A percentile compares a stretch with the other conserved stretches of the same genome.
phyloP scores from a whole-genome alignment of 345 rosid species.

The Melaleuca quinquenervia region DNA sequence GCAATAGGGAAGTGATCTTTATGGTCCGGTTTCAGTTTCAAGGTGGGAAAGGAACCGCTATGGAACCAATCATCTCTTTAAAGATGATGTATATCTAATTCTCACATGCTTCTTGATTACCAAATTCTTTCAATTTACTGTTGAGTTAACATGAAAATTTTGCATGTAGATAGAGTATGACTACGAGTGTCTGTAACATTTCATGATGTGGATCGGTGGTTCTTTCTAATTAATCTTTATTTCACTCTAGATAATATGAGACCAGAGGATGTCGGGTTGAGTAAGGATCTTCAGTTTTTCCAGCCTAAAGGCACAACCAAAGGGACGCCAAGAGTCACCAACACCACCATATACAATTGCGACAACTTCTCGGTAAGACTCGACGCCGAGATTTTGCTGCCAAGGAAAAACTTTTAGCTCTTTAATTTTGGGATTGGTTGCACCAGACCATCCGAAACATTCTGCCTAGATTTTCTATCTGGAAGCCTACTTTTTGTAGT shows the following conservation, averaged over 20 bases:
- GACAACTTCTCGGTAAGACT: constrained; percentile 40
- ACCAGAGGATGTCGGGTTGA: constrained; percentile 60
- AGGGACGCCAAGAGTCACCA: constrained; percentile 34
- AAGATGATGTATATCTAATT: neutral
- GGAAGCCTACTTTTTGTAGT: neutral
- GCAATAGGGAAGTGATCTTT: too few species aligned
- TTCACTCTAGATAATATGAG: constrained; percentile 36
- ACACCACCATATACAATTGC: constrained; percentile 41
- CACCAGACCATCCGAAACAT: neutral
- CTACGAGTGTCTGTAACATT: neutral
- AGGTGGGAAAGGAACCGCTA: too few species aligned
- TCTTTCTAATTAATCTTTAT: neutral
- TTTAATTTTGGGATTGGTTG: neutral
- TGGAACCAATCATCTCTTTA: too few species aligned
- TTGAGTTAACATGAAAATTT: neutral
- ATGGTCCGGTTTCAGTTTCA: too few species aligned
- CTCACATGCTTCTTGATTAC: neutral
- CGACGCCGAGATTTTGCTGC: neutral
- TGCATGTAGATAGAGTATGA: neutral
- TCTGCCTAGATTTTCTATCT: neutral
- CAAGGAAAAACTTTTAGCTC: neutral
- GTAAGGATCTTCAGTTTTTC: constrained; percentile 27
- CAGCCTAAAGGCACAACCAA: constrained; percentile 6
- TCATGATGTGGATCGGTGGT: neutral
- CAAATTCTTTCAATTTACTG: neutral